phyloP scores from a whole-genome alignment of 2,329 filamentous ascomycete genomes.

The Colletotrichum sidae region DNA sequence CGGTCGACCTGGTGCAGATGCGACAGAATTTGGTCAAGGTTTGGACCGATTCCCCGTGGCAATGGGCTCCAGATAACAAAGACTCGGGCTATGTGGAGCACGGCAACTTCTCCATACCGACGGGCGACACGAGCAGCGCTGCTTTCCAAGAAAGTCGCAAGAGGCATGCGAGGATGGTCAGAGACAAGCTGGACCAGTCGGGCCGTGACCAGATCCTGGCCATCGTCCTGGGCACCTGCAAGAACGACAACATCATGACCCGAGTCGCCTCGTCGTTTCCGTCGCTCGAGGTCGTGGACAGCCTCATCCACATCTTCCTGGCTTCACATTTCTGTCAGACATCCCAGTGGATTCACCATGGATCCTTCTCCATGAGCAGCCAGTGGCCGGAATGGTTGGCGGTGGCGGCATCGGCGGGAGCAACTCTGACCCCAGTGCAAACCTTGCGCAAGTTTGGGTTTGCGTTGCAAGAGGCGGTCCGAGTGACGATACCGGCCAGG shows the following conservation, averaged over 20 bases:
- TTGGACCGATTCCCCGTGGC: conserved; percentile 63
- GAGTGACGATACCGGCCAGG: conserved; percentile 45
- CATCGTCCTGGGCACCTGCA: conserved; percentile 71
- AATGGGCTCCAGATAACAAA: conserved; percentile 58
- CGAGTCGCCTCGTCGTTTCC: conserved; percentile 72
- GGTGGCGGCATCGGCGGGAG: conserved; percentile 70
- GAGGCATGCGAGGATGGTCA: conserved; percentile 53
- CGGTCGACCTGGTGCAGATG: conserved; percentile 58
- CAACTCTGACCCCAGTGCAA: conserved; percentile 66
- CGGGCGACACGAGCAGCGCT: conserved; percentile 50
- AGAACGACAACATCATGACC: conserved; percentile 59
- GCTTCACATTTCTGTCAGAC: conserved; percentile 67
- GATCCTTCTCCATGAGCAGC: conserved; percentile 66
- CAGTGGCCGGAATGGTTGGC: conserved; percentile 70
- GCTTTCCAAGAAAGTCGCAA: conserved; percentile 53
- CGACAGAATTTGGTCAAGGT: conserved; percentile 59
- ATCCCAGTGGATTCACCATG: conserved; percentile 71
- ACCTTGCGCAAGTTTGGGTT: conserved; percentile 72
- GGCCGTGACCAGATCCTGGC: conserved; percentile 72
- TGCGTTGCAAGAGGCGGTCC: conserved; percentile 64
- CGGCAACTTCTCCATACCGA: conserved; percentile 57
- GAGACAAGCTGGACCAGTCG: conserved; percentile 57
- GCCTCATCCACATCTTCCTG: conserved; percentile 70
- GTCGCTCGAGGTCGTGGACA: conserved; percentile 69
- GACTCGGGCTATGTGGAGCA: conserved; percentile 59